These are phyloP conservation scores for Zizania latifolia DNA, from an alignment of 176 grass and related monocot species.

Conservation along the genomic window DNA sequence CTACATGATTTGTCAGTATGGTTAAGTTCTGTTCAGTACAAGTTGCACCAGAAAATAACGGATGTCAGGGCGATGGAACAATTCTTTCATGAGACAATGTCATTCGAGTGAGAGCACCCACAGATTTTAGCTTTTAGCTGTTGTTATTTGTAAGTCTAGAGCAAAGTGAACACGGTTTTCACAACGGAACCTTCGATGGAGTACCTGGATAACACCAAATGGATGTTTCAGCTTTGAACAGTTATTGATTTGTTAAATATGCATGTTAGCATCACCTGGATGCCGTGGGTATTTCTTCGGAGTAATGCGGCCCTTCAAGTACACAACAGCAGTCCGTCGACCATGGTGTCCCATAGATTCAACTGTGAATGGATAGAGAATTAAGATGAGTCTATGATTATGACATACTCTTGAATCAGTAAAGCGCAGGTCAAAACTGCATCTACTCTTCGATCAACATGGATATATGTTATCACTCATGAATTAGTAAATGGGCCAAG, in stretches of 20 bases:
- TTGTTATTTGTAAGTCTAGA: background rate
- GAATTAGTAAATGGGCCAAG: background rate
- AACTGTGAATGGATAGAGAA: conserved; percentile 34
- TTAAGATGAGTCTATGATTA: background rate
- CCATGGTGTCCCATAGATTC: conserved; percentile 74
- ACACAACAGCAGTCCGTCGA: conserved; percentile 71
- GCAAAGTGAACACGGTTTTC: conserved; percentile 24
- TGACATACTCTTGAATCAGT: background rate
- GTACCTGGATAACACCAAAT: conserved; percentile 43
- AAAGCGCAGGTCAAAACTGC: background rate
- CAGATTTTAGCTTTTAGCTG: background rate
- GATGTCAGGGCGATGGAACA: background rate
- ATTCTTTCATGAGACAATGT: background rate
- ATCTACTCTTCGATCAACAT: background rate
- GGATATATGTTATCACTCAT: background rate
- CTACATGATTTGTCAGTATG: background rate
- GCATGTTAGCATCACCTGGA: conserved; percentile 54
- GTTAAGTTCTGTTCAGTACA: background rate
- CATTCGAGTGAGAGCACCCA: background rate
- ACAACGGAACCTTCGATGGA: conserved; percentile 78
- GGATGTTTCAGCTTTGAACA: background rate
- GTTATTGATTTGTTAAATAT: background rate
- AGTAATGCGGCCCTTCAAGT: conserved; percentile 48
- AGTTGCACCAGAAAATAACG: background rate
- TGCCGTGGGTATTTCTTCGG: conserved; percentile 72